Base-by-base conservation (phyloP, 1,284 basidiomycete genomes). In the Gomphus bonarii region DNA sequence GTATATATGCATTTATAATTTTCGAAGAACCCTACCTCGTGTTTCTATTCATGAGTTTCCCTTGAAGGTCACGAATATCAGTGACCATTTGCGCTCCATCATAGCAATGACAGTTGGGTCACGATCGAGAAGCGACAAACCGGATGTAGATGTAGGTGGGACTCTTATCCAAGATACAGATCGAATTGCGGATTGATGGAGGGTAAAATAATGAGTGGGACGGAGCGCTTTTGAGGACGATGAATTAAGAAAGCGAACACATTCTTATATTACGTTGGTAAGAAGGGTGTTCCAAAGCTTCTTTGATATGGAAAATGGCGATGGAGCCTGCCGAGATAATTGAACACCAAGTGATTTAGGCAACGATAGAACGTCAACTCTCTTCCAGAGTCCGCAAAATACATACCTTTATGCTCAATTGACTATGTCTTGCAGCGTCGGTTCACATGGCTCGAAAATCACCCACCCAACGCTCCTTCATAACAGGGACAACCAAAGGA, bases 101-200 rank as follows among this genome's bases (percentile, higher is more conserved):
- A 62, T 87, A 87, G 0, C 88, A 55, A 94, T 76, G 30, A 88
- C 77, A 0, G 80, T 83, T 0, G 90, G 89, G 65, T 89, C 76
- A 46, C 72, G 73, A n/a, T 79, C 73, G 1, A 71, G 61, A 10
- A 73, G 70, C 9, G 72, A 66, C 1, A 65, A 63, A 1, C 81
- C 85, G 0, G 74, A 69, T 1, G 74, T 69, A 20, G 74, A 74
- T 8, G 72, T 70, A 0, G 79, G 76, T 1, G 91, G 89, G 0
- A 79, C 75, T 18, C 79, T 79, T 40, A 90, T 73, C 85, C 88
- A 93, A 3, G 77, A 68, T 3, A 94, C 66, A 0, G 82, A 76
- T 31, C 85, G 82, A 50, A 94, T 79, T 2, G n/a, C n/a, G n/a
- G n/a, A n/a, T n/a, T n/a, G n/a, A n/a, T n/a, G n/a, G n/a, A n/a